Percentiles rank a stretch among this genome's conserved stretches.
These are phyloP conservation scores for Trichopus zeylanicus DNA, from an alignment of 116 monocot species.

Conservation along the genomic window DNA sequence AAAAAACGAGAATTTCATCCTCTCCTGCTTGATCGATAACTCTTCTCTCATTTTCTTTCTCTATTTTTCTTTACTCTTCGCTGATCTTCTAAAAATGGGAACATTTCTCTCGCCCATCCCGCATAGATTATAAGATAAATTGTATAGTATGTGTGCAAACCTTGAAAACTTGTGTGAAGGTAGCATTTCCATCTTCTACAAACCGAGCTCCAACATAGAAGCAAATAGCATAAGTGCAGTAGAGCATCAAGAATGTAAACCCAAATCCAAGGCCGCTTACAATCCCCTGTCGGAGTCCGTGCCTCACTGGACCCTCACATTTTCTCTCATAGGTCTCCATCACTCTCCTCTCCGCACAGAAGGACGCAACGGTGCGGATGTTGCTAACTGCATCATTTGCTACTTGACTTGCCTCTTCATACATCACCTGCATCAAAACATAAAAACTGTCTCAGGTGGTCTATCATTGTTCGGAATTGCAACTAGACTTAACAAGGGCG, in stretches of 20 bases:
- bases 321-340: constrained; percentile 44
- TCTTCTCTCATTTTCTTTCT: no score
- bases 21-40: no score
- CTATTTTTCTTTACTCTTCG: no score
- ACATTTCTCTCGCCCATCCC: not conserved
- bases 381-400: constrained; percentile 52
- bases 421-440: constrained; percentile 57
- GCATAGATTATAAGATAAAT: not conserved
- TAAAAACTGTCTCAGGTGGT: no score
- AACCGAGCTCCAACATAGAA: constrained; percentile 32
- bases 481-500: no score
- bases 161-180: not conserved
- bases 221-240: constrained; percentile 26
- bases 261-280: constrained; percentile 42
- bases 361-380: constrained; percentile 57
- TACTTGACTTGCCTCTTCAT: constrained; percentile 58
- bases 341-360: constrained; percentile 51
- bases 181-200: not conserved
- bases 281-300: constrained; percentile 29
- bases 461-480: no score
- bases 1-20: no score
- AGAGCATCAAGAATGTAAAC: constrained; percentile 34
- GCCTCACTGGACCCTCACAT: constrained; percentile 34
- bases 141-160: not conserved
- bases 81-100: no score